A percentile compares a stretch with the other conserved stretches of the same genome.
Evolutionary conservation across 2,329 filamentous ascomycete species (phyloP).

Genomic region (Tolypocladium sp.): DNA sequence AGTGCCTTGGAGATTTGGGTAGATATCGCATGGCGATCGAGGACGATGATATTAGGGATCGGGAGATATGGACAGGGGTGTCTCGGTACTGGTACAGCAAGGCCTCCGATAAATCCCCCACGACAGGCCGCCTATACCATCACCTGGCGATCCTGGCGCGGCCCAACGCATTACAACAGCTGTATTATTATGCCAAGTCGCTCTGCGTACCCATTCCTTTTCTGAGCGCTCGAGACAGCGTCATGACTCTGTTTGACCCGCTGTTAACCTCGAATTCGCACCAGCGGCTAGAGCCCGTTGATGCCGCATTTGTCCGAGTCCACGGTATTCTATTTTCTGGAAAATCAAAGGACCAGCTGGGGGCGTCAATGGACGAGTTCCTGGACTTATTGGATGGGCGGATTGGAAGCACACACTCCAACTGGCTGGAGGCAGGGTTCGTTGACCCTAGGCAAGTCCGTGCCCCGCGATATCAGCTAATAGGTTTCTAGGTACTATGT

Average conservation of each 20-base stretch:
- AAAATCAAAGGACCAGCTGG: constrained; percentile 35
- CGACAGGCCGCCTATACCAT: constrained; percentile 74
- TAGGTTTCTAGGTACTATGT: constrained; percentile 18
- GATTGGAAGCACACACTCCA: constrained; percentile 39
- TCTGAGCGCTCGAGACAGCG: constrained; percentile 55
- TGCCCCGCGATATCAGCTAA: neutral
- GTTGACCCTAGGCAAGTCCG: neutral
- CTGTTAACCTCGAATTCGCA: constrained; percentile 29
- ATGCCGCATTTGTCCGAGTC: constrained; percentile 52
- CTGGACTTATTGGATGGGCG: constrained; percentile 43
- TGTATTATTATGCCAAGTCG: constrained; percentile 64
- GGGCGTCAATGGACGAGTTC: constrained; percentile 37
- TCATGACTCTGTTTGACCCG: constrained; percentile 60
- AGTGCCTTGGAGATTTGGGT: constrained; percentile 79
- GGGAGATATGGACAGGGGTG: constrained; percentile 75
- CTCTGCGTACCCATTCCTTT: constrained; percentile 63
- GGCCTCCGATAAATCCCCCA: constrained; percentile 67
- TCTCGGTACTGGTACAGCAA: constrained; percentile 78
- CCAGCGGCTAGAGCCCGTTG: constrained; percentile 29
- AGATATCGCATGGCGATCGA: constrained; percentile 87
- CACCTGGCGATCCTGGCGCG: constrained; percentile 74
- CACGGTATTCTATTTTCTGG: constrained; percentile 57
- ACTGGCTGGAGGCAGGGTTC: constrained; percentile 41
- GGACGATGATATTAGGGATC: constrained; percentile 64
- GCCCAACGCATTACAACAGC: constrained; percentile 59